Evolutionary conservation across 2,329 filamentous ascomycete genomes (phyloP).

Genomic region (Lachnellula occidentalis): DNA sequence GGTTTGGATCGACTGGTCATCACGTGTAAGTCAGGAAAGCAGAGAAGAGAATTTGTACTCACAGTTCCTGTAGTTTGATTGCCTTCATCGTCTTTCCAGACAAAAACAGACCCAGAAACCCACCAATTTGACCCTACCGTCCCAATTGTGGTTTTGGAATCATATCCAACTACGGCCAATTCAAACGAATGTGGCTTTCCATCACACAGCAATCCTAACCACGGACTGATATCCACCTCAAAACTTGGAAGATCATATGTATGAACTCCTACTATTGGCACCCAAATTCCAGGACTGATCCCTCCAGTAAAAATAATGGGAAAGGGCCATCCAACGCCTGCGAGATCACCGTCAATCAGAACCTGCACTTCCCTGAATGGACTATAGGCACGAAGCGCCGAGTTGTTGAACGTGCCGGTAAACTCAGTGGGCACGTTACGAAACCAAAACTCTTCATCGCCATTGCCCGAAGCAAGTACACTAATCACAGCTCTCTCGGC

Average conservation of each 20-base stretch:
- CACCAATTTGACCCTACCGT: conserved; percentile 62
- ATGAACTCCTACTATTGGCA: conserved; percentile 69
- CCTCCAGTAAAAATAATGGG: conserved; percentile 76
- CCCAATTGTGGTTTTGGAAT: conserved; percentile 43
- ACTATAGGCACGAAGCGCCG: conserved; percentile 43
- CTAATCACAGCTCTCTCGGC: conserved; percentile 63
- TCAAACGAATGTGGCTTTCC: conserved; percentile 57
- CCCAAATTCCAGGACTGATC: conserved; percentile 66
- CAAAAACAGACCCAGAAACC: conserved; percentile 69
- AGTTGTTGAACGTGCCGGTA: conserved; percentile 51
- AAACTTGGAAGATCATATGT: conserved; percentile 71
- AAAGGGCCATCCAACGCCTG: conserved; percentile 72
- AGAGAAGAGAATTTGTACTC: neutral
- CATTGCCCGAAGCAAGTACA: conserved; percentile 68
- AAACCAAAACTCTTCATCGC: conserved; percentile 79
- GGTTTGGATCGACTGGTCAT: conserved; percentile 6
- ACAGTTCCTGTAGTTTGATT: conserved; percentile 12
- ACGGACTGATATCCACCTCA: conserved; percentile 73
- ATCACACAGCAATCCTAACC: conserved; percentile 62
- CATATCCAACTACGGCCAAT: conserved; percentile 58
- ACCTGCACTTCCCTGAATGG: conserved; percentile 73
- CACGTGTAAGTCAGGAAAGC: neutral
- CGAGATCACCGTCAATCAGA: conserved; percentile 62
- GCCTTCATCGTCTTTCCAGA: conserved; percentile 44
- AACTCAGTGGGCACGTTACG: conserved; percentile 63